Percentiles rank a stretch among this genome's conserved stretches.
These are phyloP conservation scores for Somion occarium DNA, from an alignment of 1,284 basidiomycete species.

Conservation along the genomic window DNA sequence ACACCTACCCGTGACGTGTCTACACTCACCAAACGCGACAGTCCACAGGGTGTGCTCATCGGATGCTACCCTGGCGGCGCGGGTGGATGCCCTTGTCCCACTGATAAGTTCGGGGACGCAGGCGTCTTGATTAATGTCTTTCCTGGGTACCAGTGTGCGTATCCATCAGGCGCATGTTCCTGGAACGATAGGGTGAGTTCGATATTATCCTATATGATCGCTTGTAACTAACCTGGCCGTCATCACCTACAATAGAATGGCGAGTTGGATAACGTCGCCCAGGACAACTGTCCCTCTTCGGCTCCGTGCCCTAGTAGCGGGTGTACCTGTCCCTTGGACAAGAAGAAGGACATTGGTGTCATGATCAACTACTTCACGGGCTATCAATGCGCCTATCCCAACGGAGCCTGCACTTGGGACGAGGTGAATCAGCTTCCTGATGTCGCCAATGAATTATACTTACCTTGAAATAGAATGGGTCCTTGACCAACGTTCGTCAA, in stretches of 20 bases:
- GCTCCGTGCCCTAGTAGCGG: constrained; percentile 17
- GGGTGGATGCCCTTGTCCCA: constrained; percentile 15
- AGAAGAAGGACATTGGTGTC: constrained; percentile 17
- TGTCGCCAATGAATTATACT: neutral
- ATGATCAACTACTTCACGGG: constrained; percentile 23
- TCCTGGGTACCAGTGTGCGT: constrained; percentile 17
- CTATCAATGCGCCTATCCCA: constrained; percentile 22
- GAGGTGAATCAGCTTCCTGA: constrained; percentile 13
- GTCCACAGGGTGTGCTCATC: constrained; percentile 1
- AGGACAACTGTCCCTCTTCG: constrained; percentile 20
- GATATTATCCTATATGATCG: neutral
- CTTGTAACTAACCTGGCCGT: neutral
- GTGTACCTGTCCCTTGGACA: constrained; percentile 19
- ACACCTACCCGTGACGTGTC: constrained; percentile 3
- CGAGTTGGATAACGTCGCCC: constrained; percentile 17
- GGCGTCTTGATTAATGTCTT: constrained; percentile 18
- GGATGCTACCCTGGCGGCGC: constrained; percentile 8
- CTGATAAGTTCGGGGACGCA: constrained; percentile 13
- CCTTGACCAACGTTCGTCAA: constrained; percentile 9
- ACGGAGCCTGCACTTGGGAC: constrained; percentile 23
- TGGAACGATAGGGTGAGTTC: constrained; percentile 10
- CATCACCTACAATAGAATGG: constrained; percentile 13
- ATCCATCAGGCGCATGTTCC: constrained; percentile 15
- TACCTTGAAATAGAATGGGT: constrained; percentile 3
- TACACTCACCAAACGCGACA: constrained; percentile 1